phyloP scores from a whole-genome alignment of 2,329 filamentous ascomycete species.

The Furcasterigmium furcatum region DNA sequence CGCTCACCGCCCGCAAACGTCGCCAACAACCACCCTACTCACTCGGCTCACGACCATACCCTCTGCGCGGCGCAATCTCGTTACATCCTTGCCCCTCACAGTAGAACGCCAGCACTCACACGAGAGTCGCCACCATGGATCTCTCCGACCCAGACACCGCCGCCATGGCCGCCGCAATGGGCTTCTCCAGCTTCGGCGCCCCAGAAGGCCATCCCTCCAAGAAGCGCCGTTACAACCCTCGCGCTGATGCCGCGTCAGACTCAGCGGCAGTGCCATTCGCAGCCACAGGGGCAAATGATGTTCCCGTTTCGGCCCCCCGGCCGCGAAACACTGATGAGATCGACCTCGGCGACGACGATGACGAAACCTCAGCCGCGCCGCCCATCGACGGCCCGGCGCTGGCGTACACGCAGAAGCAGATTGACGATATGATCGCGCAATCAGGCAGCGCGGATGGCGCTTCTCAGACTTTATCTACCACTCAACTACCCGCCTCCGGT shows the following conservation, averaged over 20 bases:
- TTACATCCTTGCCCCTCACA: too few species aligned
- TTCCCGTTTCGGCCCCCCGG: conserved; percentile 24
- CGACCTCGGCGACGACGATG: conserved; percentile 32
- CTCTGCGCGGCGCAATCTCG: too few species aligned
- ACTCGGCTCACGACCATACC: too few species aligned
- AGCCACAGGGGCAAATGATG: conserved; percentile 27
- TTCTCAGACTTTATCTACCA: conserved; percentile 2
- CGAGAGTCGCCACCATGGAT: background rate
- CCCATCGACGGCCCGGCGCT: conserved; percentile 9
- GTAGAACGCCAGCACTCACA: too few species aligned
- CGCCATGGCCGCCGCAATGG: conserved; percentile 66
- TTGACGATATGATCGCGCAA: conserved; percentile 8
- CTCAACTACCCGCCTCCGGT: conserved; percentile 4
- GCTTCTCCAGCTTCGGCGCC: conserved; percentile 68
- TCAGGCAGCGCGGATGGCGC: background rate
- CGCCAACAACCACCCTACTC: too few species aligned
- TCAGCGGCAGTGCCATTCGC: background rate
- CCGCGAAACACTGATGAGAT: conserved; percentile 42
- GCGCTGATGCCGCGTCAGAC: conserved; percentile 40
- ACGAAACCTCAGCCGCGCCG: conserved; percentile 7
- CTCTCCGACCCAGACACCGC: conserved; percentile 31
- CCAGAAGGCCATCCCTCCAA: conserved; percentile 46
- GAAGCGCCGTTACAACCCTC: conserved; percentile 64
- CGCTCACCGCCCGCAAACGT: too few species aligned
- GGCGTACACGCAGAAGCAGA: conserved; percentile 9